A percentile compares a stretch with the other conserved stretches of the same genome.
Conservation (phyloP, 169 alveolate genomes). For the Eimeria praecox region DNA sequence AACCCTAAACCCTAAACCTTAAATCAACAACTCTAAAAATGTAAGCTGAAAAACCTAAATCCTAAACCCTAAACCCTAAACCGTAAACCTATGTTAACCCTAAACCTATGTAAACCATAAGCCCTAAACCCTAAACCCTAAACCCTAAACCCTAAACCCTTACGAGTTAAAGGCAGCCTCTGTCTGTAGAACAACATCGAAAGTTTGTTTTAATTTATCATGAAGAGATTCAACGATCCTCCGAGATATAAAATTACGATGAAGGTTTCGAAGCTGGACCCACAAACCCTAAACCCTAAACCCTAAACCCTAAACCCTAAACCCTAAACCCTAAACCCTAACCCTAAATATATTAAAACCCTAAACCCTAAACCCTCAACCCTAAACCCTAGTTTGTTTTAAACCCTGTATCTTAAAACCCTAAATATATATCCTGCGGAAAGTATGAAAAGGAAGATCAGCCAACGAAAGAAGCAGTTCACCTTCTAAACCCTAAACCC, state of each 20-base stretch:
- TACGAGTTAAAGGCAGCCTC: slow-evolving; percentile 66
- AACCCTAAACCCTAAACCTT: slow-evolving; percentile 18
- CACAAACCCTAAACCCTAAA: slow-evolving; percentile 30
- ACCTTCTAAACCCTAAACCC: no score
- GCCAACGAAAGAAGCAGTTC: no score
- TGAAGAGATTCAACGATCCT: slow-evolving; percentile 72
- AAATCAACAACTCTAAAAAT: background rate
- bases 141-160: slow-evolving; percentile 45
- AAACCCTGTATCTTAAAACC: no score
- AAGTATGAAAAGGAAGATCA: no score
- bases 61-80: background rate
- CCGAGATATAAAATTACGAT: slow-evolving; percentile 67
- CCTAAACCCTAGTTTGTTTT: no score
- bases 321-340: slow-evolving; percentile 29
- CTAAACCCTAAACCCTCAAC: background rate
- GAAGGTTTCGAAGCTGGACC: slow-evolving; percentile 74
- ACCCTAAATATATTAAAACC: no score
- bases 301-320: slow-evolving; percentile 31
- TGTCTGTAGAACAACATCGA: slow-evolving; percentile 59
- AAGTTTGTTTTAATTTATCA: slow-evolving; percentile 69
- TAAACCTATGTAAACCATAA: background rate
- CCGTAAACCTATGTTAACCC: no score
- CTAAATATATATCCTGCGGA: no score
- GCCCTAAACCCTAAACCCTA: background rate
- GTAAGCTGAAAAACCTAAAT: background rate